Conservation (phyloP, 805 yeast species). For the Wickerhamomyces hampshirensis region DNA sequence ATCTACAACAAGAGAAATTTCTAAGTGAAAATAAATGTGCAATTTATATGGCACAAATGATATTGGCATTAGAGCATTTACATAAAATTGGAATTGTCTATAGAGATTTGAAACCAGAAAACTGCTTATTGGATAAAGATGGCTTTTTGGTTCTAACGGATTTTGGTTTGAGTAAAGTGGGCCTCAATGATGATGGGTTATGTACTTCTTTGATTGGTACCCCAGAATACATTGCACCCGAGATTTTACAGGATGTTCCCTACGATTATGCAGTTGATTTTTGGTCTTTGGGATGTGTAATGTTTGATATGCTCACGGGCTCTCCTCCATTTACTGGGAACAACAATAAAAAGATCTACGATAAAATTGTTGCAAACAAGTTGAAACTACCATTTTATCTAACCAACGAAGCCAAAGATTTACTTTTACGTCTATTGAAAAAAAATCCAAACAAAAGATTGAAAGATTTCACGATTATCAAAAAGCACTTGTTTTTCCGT, state of each 20-base stretch:
- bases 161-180: slow-evolving; percentile 90
- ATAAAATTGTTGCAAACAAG: slow-evolving; percentile 67
- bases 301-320: slow-evolving; percentile 77
- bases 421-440: slow-evolving; percentile 58
- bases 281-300: slow-evolving; percentile 87
- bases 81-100: slow-evolving; percentile 94
- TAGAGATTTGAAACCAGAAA: slow-evolving; percentile 95
- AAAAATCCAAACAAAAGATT: slow-evolving; percentile 67
- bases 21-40: slow-evolving; percentile 88
- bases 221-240: slow-evolving; percentile 89
- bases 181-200: slow-evolving; percentile 43
- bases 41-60: slow-evolving; percentile 91
- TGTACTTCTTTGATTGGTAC: slow-evolving; percentile 83
- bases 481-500: slow-evolving; percentile 71
- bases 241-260: slow-evolving; percentile 68
- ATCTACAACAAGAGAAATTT: slow-evolving; percentile 91
- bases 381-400: slow-evolving; percentile 69
- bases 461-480: slow-evolving; percentile 51
- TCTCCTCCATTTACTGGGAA: slow-evolving; percentile 87
- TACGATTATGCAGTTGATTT: slow-evolving; percentile 83
- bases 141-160: slow-evolving; percentile 96
- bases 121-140: slow-evolving; percentile 85
- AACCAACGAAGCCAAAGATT: slow-evolving; percentile 75
- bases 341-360: slow-evolving; percentile 69
- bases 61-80: slow-evolving; percentile 86